Evolutionary conservation across 2,329 filamentous ascomycete species (phyloP), one percentile per base, ranked within the genome.

Genomic region (Esteya vermicola): DNA sequence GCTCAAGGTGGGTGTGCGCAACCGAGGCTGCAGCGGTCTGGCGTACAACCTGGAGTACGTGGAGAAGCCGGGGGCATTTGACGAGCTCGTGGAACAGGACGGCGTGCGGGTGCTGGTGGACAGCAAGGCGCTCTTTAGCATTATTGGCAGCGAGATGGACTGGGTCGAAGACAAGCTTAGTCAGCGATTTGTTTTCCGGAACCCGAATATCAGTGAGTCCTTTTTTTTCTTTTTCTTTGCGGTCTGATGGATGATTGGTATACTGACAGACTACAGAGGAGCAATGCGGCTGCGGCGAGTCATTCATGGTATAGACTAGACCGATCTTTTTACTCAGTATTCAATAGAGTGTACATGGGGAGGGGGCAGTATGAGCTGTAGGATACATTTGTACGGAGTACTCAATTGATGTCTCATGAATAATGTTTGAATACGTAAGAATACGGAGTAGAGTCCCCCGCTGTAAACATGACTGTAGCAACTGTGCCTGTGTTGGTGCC

Each of bases 81-180:
- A 98, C 52, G 91, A 98, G 60, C 70, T 79, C 38, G 85, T 98
- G 1, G 88, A 93, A 56, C 91, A 98, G 57, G 91, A 96, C 53
- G 91, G 89, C 0, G 89, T 98, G 42, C 89, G 84, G 61, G 89
- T 98, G 26, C 59, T 96, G 57, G 91, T 98, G 42, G 91, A 98
- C 59, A 93, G 85, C 68, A 96, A 95, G 66, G 91, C 91, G 32
- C 65, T 98, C 37, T 88, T 98, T 57, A 96, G 89, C 60, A 96
- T 98, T 40, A 95, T 98, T 52, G 91, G 91, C 6, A 94, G 83
- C 55, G 89, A 96, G 63, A 98, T 98, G 91, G 91, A 98, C 56
- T 98, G 89, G 88, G 71, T 89, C 10, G 88, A 96, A 62, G 91
- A 96, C 52, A 94, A 93, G 65, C 64, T 98, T 48, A 93, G 81